A percentile compares a stretch with the other conserved stretches of the same genome.
Evolutionary conservation across 352 stramenopile genomes (phyloP).

Genomic region (Aphanomyces stellatus): DNA sequence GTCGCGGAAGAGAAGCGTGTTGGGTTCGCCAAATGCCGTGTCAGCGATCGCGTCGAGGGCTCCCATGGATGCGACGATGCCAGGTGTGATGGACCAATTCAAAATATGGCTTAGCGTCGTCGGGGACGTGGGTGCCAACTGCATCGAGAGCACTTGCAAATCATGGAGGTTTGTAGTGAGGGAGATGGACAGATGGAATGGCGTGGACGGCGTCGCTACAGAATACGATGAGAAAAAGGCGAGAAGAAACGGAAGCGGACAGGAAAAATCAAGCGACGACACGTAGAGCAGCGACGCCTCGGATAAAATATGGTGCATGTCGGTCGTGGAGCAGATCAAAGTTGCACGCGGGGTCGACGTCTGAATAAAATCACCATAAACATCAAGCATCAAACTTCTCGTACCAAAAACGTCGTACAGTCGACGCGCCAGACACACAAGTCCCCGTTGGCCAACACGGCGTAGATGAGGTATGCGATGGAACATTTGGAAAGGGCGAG

Average conservation of each 20-base stretch:
- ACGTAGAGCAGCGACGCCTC: neutral
- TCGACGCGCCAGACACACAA: conserved; percentile 62
- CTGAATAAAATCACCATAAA: conserved; percentile 10
- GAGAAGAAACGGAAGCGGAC: neutral
- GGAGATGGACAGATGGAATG: neutral
- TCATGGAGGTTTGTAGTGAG: neutral
- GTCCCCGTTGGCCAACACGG: conserved; percentile 56
- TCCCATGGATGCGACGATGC: no score
- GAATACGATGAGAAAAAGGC: neutral
- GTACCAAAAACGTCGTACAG: conserved; percentile 61
- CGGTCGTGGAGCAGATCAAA: neutral
- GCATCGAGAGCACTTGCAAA: neutral
- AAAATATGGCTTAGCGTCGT: no score
- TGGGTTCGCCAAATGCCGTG: no score
- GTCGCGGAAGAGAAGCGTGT: neutral
- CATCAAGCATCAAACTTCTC: conserved; percentile 18
- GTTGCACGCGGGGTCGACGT: neutral
- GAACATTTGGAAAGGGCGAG: conserved; percentile 3
- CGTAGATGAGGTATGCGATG: conserved; percentile 40
- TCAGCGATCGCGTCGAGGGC: no score
- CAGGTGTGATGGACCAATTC: no score
- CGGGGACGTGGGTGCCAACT: no score
- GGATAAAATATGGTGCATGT: neutral
- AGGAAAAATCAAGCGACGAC: neutral
- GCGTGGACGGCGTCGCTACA: neutral